Evolutionary conservation across 225 moss, liverwort and hornwort species (phyloP).

Genomic region (Sphagnum tenellum): DNA sequence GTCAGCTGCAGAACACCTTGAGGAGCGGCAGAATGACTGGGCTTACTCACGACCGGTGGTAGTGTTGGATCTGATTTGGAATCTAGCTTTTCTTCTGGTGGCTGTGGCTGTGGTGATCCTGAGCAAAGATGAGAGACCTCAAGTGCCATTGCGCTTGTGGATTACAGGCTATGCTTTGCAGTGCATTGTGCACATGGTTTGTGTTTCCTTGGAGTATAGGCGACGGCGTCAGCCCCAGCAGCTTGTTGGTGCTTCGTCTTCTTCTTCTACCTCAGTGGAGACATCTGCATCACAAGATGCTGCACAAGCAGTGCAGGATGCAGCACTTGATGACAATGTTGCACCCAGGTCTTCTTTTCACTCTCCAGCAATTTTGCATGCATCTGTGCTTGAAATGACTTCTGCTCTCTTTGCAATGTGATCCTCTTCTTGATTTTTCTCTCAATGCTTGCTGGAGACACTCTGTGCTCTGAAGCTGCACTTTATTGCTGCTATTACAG

Average conservation of each 20-base stretch:
- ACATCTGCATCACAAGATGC: constrained; percentile 11
- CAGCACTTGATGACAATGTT: constrained; percentile 68
- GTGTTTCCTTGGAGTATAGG: constrained; percentile 87
- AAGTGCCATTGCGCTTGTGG: constrained; percentile 58
- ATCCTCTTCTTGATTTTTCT: too few relatives aligned
- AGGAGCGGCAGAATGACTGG: constrained; percentile 98
- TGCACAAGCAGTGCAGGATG: constrained; percentile 46
- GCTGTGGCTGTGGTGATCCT: constrained; percentile 59
- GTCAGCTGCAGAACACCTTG: constrained; percentile 96
- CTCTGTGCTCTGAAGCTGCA: too few relatives aligned
- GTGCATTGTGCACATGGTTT: constrained; percentile 94
- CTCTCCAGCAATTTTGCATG: constrained; percentile 11
- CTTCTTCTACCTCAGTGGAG: neutral
- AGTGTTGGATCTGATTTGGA: constrained; percentile 97
- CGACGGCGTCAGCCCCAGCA: constrained; percentile 50
- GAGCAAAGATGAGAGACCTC: constrained; percentile 63
- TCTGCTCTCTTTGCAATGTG: too few relatives aligned
- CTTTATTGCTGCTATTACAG: too few relatives aligned
- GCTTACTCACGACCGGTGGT: constrained; percentile 96
- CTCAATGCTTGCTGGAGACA: too few relatives aligned
- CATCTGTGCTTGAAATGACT: constrained; percentile 17
- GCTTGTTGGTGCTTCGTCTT: constrained; percentile 11
- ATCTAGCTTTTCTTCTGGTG: constrained; percentile 82
- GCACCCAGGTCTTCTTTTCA: constrained; percentile 17
- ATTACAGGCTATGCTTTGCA: constrained; percentile 88